Evolutionary conservation across 768 basidiomycete genomes (phyloP), one percentile per base, ranked within the genome.

Genomic region (Lactarius hengduanensis): DNA sequence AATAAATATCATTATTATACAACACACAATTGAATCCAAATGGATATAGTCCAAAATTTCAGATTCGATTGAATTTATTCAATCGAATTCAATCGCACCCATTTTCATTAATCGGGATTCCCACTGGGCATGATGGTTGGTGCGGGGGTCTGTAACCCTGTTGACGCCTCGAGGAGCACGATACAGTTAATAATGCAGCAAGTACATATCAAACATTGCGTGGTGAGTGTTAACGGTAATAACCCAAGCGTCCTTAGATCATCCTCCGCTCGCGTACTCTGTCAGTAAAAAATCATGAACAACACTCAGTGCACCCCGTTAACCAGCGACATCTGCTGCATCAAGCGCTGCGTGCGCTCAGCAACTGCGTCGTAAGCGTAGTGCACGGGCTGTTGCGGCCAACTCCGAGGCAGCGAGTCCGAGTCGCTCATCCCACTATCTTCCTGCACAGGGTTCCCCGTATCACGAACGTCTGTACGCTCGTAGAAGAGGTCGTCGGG

Each of bases 291-390:
- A 9, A 9, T 16, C 38, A 45, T n/a, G 26, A 15, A 22, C 18
- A 54, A 28, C 57, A 15, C 61, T 62, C 66, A 75, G 65, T 74
- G 72, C 55, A 76, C 76, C 3, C 74, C 72, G 34, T 71, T 75
- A 9, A 73, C 71, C n/a, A 73, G 64, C 9, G 73, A 63, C 20
- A 70, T 70, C 53, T 75, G 70, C 30, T 74, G 77, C 61, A 89
- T 79, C 64, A 85, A 80, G 77, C 86, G 81, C 70, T 83, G 79
- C 61, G 86, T 85, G 68, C 91, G 84, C 75, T 96, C 94, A 30
- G 92, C 92, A 6, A 89, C 92, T 0, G 94, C 94, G 74, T 97
- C 94, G 75, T 97, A 97, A n/a, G 90, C 92, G 76, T 89, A 95
- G 16, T 83, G 83, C 30, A 86, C 81, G 3, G 86, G 84, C 22